Conservation (phyloP, 306 rosid genomes). For the Dalbergia cultrata region DNA sequence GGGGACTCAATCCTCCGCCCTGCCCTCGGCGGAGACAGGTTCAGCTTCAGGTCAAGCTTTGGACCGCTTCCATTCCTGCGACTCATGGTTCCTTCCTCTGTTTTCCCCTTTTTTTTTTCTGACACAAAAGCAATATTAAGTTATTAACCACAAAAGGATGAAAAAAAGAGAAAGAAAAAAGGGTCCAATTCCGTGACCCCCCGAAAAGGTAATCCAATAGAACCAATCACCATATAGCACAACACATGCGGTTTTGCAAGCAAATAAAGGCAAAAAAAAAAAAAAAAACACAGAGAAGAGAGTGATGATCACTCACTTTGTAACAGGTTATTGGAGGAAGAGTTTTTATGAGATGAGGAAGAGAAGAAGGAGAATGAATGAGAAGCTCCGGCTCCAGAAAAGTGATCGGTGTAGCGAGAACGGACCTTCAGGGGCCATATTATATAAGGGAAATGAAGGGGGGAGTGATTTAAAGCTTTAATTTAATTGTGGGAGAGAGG, state of each 20-base stretch:
- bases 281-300: not conserved
- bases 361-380: slow-evolving; percentile 27
- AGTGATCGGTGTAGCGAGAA: slow-evolving; percentile 52
- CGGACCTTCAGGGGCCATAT: slow-evolving; percentile 52
- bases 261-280: not conserved
- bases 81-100: slow-evolving; percentile 62
- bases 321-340: not conserved
- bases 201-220: not conserved
- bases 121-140: not conserved
- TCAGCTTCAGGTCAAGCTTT: slow-evolving; percentile 89
- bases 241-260: not conserved
- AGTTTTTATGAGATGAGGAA: not conserved
- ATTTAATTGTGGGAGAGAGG: slow-evolving; percentile 73
- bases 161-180: not conserved
- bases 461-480: slow-evolving; percentile 68
- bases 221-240: not conserved
- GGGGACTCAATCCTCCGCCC: slow-evolving; percentile 66
- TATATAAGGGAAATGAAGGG: slow-evolving; percentile 68
- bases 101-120: slow-evolving; percentile 9
- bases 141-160: not conserved
- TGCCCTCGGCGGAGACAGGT: slow-evolving; percentile 85
- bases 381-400: slow-evolving; percentile 47
- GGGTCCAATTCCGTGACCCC: not conserved
- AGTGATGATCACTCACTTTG: slow-evolving; percentile 24
- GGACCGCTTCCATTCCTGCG: slow-evolving; percentile 74